Percentiles rank a stretch among this genome's conserved stretches.
Conservation (phyloP, 148 eudicot genomes). For the Fallopia convolvulus region DNA sequence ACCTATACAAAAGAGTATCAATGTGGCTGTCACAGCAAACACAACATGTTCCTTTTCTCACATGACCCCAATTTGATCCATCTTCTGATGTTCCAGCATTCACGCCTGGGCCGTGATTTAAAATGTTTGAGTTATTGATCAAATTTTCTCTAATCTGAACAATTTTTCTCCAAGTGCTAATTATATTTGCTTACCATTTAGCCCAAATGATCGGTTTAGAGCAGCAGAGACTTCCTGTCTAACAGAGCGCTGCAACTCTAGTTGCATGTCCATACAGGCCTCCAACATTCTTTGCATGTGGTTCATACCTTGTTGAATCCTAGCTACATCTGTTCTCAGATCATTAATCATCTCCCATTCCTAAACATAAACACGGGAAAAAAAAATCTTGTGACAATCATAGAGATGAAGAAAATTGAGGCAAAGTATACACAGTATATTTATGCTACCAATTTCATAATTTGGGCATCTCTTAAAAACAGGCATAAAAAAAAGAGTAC, state of each 20-base stretch:
- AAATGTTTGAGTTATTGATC: background rate
- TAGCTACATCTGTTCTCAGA: conserved; percentile 72
- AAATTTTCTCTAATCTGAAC: background rate
- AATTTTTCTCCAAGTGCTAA: background rate
- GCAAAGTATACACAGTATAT: background rate
- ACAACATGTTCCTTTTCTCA: conserved; percentile 84
- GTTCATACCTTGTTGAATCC: conserved; percentile 94
- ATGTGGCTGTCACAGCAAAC: conserved; percentile 90
- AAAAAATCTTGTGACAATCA: background rate
- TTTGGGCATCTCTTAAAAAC: background rate
- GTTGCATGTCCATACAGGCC: conserved; percentile 99
- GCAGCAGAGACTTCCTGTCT: conserved; percentile 98
- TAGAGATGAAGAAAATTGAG: background rate
- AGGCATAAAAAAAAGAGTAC: background rate
- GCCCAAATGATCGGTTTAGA: conserved; percentile 62
- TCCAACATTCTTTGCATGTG: conserved; percentile 98
- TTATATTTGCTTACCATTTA: conserved; percentile 35
- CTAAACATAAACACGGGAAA: conserved; percentile 20
- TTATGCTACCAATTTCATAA: background rate
- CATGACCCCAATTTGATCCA: conserved; percentile 89
- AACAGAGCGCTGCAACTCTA: conserved; percentile 91
- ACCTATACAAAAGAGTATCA: conserved; percentile 93
- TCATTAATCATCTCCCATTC: conserved; percentile 97
- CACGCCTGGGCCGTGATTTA: conserved; percentile 21
- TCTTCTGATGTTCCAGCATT: conserved; percentile 80